phyloP scores from a whole-genome alignment of 169 alveolate genomes.

The Plasmodium knowlesi region DNA sequence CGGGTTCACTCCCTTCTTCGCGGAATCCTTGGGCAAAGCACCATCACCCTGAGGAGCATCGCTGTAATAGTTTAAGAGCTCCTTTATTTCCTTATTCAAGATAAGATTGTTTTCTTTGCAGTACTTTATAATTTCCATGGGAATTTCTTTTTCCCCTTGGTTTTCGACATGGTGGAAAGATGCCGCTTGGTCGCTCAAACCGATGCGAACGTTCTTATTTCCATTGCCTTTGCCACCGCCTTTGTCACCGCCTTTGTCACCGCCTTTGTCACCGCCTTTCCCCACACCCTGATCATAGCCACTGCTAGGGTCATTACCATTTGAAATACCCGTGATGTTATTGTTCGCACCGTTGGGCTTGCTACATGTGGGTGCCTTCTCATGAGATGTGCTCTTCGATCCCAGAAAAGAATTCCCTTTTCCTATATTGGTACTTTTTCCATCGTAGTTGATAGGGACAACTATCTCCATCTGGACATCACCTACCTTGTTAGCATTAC shows the following conservation, averaged over 20 bases:
- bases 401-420: background rate
- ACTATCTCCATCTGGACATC: background rate
- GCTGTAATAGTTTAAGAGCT: background rate
- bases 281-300: background rate
- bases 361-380: background rate
- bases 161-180: background rate
- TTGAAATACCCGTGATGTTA: background rate
- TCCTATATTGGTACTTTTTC: background rate
- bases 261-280: background rate
- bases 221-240: background rate
- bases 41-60: background rate
- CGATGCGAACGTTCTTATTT: background rate
- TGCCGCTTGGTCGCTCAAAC: background rate
- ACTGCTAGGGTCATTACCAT: background rate
- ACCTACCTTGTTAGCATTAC: background rate
- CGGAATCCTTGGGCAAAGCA: background rate
- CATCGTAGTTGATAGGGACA: background rate
- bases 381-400: background rate
- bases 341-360: background rate
- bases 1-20: background rate
- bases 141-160: background rate
- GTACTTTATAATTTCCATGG: background rate
- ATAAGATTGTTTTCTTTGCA: slow-evolving; percentile 17
- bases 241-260: background rate
- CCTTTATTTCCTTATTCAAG: background rate